A percentile compares a stretch with the other conserved stretches of the same genome.
These are phyloP conservation scores for Cladosporium sp. DNA, from an alignment of 2,329 filamentous ascomycete species.

Conservation along the genomic window DNA sequence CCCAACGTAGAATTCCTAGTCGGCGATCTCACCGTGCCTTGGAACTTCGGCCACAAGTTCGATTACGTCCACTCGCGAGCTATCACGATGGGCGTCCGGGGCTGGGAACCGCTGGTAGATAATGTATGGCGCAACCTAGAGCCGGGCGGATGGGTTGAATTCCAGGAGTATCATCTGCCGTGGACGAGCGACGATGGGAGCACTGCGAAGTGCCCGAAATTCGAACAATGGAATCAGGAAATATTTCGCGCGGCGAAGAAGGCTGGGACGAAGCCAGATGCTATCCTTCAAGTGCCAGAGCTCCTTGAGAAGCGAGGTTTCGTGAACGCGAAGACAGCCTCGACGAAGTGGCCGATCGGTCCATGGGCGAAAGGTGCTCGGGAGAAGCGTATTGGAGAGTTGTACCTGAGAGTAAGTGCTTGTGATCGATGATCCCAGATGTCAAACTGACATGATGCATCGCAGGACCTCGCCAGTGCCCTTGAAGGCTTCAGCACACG, in stretches of 20 bases:
- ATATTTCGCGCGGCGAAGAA: constrained; percentile 4
- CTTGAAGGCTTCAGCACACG: constrained; percentile 20
- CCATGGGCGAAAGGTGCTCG: constrained; percentile 18
- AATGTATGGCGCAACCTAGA: constrained; percentile 21
- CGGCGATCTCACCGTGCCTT: constrained; percentile 46
- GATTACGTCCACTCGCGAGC: constrained; percentile 47
- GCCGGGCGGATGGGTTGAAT: constrained; percentile 25
- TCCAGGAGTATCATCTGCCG: constrained; percentile 19
- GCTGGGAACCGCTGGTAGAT: constrained; percentile 38
- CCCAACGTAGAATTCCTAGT: constrained; percentile 50
- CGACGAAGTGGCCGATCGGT: constrained; percentile 16
- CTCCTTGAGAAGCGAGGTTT: constrained; percentile 13
- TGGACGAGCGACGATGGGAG: constrained; percentile 19
- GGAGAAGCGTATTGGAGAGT: constrained; percentile 19
- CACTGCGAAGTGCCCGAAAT: constrained; percentile 6
- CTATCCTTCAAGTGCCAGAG: constrained; percentile 1
- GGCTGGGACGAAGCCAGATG: constrained; percentile 10
- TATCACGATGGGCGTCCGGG: constrained; percentile 47
- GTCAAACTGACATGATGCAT: neutral
- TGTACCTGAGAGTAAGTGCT: neutral
- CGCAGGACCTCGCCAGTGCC: constrained; percentile 13
- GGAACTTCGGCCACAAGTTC: constrained; percentile 40
- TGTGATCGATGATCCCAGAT: neutral
- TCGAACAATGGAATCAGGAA: constrained; percentile 7
- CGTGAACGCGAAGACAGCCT: neutral